phyloP scores from a whole-genome alignment of 1,139 yeast genomes.

The Zygotorulaspora mrakii region DNA sequence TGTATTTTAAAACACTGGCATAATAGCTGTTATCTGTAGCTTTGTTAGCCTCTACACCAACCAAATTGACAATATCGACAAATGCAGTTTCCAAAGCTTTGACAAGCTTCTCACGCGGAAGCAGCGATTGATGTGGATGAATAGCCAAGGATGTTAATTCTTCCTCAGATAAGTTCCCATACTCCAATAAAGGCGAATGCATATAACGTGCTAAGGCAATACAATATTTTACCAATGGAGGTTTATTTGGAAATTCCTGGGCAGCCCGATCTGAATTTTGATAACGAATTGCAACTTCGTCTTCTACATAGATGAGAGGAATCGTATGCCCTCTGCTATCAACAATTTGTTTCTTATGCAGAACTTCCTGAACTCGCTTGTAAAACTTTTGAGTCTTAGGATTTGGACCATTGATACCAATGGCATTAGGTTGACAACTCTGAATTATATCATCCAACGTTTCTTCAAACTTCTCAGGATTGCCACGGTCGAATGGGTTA shows the following conservation, averaged over 20 bases:
- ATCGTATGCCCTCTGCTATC: conserved; percentile 43
- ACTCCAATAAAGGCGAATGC: conserved; percentile 88
- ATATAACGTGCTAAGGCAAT: conserved; percentile 86
- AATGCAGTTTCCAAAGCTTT: conserved; percentile 75
- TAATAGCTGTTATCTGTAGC: conserved; percentile 68
- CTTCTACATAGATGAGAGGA: conserved; percentile 75
- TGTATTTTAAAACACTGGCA: conserved; percentile 68
- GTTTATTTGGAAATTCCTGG: conserved; percentile 81
- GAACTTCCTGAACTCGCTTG: conserved; percentile 55
- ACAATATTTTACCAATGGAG: conserved; percentile 78
- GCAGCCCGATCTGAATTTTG: conserved; percentile 76
- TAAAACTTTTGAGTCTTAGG: conserved; percentile 64
- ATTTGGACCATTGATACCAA: conserved; percentile 85
- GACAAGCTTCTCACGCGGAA: conserved; percentile 59
- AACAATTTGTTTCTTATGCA: conserved; percentile 55
- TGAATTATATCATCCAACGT: conserved; percentile 54
- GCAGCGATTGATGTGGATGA: conserved; percentile 69
- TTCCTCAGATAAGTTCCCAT: conserved; percentile 64
- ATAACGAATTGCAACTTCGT: conserved; percentile 87
- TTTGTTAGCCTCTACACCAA: conserved; percentile 89
- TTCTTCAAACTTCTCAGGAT: conserved; percentile 53
- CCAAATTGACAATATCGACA: conserved; percentile 86
- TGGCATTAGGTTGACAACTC: conserved; percentile 71
- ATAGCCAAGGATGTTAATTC: conserved; percentile 69
- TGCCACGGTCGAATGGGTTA: conserved; percentile 49